Percentiles rank a stretch among this genome's conserved stretches.
phyloP scores from a whole-genome alignment of 257 asterid genomes.

The Rauvolfia tetraphylla region DNA sequence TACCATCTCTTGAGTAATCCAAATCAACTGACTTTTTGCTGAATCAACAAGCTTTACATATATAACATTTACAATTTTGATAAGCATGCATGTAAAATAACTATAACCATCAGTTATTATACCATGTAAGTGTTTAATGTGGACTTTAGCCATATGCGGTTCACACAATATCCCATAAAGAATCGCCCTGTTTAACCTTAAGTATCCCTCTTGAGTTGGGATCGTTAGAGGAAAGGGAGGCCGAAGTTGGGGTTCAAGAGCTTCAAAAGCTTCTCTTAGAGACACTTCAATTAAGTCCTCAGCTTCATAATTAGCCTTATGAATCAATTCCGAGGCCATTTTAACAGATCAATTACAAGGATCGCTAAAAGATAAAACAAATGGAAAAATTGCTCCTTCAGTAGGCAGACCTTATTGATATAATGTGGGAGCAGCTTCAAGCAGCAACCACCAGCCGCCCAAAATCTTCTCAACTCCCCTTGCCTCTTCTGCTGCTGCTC shows the following conservation, averaged over 20 bases:
- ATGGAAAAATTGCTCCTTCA: not conserved
- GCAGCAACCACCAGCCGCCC: not conserved
- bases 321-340: constrained; percentile 14
- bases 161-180: constrained; percentile 58
- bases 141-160: constrained; percentile 44
- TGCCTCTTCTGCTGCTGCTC: not conserved
- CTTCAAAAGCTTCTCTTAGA: constrained; percentile 50
- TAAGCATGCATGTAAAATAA: constrained; percentile 52
- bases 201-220: constrained; percentile 55
- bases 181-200: constrained; percentile 57
- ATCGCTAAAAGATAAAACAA: not conserved
- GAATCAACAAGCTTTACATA: constrained; percentile 47
- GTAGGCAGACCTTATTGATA: not conserved
- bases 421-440: not conserved
- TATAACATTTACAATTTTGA: constrained; percentile 48
- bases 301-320: constrained; percentile 41
- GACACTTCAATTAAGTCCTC: constrained; percentile 54
- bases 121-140: constrained; percentile 70
- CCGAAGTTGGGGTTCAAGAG: constrained; percentile 47
- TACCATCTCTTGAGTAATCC: constrained; percentile 57
- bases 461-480: not conserved
- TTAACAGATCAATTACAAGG: not conserved
- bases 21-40: constrained; percentile 53
- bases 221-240: constrained; percentile 67
- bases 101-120: constrained; percentile 56